These are phyloP conservation scores for Periglandula ipomoeae DNA, from an alignment of 2,329 filamentous ascomycete genomes.

Conservation along the genomic window DNA sequence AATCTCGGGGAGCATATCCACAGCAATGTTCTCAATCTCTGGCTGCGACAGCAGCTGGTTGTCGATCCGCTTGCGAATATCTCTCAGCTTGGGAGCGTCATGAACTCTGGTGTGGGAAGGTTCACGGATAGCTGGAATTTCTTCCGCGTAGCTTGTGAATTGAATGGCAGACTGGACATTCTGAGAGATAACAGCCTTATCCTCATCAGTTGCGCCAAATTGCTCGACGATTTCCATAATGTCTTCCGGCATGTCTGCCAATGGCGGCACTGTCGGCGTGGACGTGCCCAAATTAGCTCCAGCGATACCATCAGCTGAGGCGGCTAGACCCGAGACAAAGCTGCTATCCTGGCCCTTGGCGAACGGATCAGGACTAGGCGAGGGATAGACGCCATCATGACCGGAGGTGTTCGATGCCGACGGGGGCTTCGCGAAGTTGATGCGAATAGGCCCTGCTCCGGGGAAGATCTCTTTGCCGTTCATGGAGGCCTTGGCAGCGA, in stretches of 20 bases:
- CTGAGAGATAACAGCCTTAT: conserved; percentile 60
- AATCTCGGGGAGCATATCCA: conserved; percentile 93
- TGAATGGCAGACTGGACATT: conserved; percentile 70
- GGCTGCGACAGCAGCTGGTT: conserved; percentile 78
- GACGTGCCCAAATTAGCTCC: conserved; percentile 13
- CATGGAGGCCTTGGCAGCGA: conserved; percentile 76
- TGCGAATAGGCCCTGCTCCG: conserved; percentile 85
- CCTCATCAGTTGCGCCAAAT: conserved; percentile 77
- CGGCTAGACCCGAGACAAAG: conserved; percentile 27
- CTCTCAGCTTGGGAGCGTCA: conserved; percentile 86
- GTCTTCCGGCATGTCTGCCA: conserved; percentile 71
- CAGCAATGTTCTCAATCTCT: conserved; percentile 87
- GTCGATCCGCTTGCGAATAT: conserved; percentile 96
- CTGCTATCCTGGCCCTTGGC: conserved; percentile 43
- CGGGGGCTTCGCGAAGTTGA: conserved; percentile 95
- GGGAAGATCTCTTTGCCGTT: conserved; percentile 99
- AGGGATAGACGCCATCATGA: conserved; percentile 78
- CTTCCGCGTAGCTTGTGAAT: conserved; percentile 62
- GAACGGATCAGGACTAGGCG: conserved; percentile 83
- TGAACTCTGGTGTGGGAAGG: conserved; percentile 82
- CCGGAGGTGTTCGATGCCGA: conserved; percentile 84
- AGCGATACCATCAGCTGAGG: conserved; percentile 18
- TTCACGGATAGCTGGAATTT: conserved; percentile 84
- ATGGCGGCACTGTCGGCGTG: conserved; percentile 58
- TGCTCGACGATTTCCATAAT: conserved; percentile 80